Evolutionary conservation across 768 basidiomycete species (phyloP), one percentile per base, ranked within the genome.

Genomic region (Pisolithus orientalis): DNA sequence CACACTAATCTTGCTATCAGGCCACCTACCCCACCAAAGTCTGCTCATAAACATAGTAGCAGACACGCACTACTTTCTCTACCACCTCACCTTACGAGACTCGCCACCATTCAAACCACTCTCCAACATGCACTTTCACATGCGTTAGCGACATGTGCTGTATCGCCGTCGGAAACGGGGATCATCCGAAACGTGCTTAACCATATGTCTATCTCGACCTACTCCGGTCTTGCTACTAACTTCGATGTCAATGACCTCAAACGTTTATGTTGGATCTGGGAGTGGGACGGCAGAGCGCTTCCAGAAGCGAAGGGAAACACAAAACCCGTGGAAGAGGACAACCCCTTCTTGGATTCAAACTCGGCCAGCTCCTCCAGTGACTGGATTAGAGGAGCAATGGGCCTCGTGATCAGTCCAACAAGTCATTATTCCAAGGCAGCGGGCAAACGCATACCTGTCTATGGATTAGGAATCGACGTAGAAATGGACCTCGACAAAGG

Each of bases 191-290:
- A 85, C 64, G 87, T 92, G 21, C 75, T 92, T 44, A 91, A 88
- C 59, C 83, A 90, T 60, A 63, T 86, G 46, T 85, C 90, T 37
- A 66, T 90, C 44, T 74, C 74, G 47, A 83, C 83, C 27, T 89
- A 89, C 64, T 62, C 80, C 32, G 88, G 87, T 8, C 70, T 91
- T 40, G 70, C 78, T 1, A 76, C 82, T 4, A 78, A 80, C 50
- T 83, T 89, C 57, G 76, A 78, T 31, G 56, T 82, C n/a, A 79
- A 84, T 46, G 90, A 90, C 60, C 72, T 92, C 44, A 80, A 74
- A 52, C 76, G 85, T 53, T 76, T 93, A 17, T 91, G 90, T 68
- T 92, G 90, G 90, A 54, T 92, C 14, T 91, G 90, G 88, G 90
- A 92, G 64, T 93, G 90, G 90, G 83, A 90, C 61, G 77, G 78